A percentile compares a stretch with the other conserved stretches of the same genome.
Conservation (phyloP, 768 basidiomycete genomes). For the Pleurotus pulmonarius region DNA sequence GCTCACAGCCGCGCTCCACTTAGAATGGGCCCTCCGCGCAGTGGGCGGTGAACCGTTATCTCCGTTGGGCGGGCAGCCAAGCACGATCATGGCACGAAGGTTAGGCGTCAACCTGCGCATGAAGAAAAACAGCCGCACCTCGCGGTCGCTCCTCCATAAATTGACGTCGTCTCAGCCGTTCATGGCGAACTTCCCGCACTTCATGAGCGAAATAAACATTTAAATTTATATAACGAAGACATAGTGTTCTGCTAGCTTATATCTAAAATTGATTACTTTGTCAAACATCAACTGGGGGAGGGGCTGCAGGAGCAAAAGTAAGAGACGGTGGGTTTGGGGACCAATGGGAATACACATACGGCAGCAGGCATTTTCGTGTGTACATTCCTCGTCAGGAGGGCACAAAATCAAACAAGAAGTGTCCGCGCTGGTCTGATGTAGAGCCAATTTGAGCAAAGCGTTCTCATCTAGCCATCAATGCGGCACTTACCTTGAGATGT, state of each 20-base stretch:
- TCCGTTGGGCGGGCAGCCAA: constrained; percentile 55
- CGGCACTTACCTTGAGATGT: constrained; percentile 40
- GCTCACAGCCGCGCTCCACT: constrained; percentile 62
- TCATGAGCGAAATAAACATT: constrained; percentile 38
- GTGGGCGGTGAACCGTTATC: constrained; percentile 45
- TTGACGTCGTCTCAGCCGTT: constrained; percentile 61
- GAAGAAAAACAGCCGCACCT: constrained; percentile 46
- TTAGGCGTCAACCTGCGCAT: constrained; percentile 60
- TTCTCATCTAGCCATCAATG: neutral
- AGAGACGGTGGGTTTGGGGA: neutral
- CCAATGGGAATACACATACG: constrained; percentile 44
- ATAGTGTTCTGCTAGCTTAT: neutral
- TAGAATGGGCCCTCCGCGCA: constrained; percentile 65
- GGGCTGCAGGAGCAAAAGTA: constrained; percentile 7
- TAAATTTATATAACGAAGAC: neutral
- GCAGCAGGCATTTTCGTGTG: constrained; percentile 72
- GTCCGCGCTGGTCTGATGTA: constrained; percentile 41
- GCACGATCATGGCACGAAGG: constrained; percentile 58
- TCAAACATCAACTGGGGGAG: constrained; percentile 13
- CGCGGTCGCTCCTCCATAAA: constrained; percentile 52
- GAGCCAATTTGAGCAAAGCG: neutral
- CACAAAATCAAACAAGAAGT: constrained; percentile 71
- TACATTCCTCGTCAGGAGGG: constrained; percentile 65
- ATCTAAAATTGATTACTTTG: neutral
- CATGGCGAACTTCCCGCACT: constrained; percentile 71